Base-by-base conservation (phyloP, 805 yeast species). In the Komagataella populi region DNA sequence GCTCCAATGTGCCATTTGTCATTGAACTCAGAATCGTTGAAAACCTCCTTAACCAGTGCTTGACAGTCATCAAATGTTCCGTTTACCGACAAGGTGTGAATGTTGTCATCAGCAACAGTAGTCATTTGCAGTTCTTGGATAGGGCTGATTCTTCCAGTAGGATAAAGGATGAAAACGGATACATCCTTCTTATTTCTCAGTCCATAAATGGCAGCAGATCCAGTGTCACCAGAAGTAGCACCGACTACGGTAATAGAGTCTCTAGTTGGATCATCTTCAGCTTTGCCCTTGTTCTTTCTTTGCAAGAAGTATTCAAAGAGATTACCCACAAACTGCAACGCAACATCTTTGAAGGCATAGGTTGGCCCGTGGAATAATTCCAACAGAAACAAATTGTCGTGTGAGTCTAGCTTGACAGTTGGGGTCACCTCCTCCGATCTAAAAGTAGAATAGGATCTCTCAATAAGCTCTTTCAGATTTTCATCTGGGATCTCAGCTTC, bases 351-450 rank as follows among this genome's bases (percentile, higher is more conserved):
- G 76, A 93, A 93, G 14, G 99, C 99, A 63, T 91, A 93, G 3
- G 99, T 93, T 56, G 99, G 99, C 44, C 99, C 99, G 64, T 93
- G 99, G 81, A 93, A 93, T 54, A 93, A 75, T 70, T 93, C 99
- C 61, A 93, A 74, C 52, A 93, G 70, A 64, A 87, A 84, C 54
- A 91, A 70, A 53, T 80, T 76, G 49, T 78, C 71, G 57, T 82
- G 81, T 54, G 85, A 77, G 50, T 84, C 73, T 23, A 68, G 59
- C 45, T 68, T 67, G 39, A 73, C 78, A 49, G 89, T 67, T 23
- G 99, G 99, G 17, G 99, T 90, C 49, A 93, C 87, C n/a, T 86
- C 85, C 6, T 72, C 63, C n/a, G 84, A 68, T 68, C 97, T 82
- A 77, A 93, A 93, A 36, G 97, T 88, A 30, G 96, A 78, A 70